Evolutionary conservation across 352 stramenopile genomes (phyloP), one percentile per base, ranked within the genome.

Genomic region (Pythium guiyangense): DNA sequence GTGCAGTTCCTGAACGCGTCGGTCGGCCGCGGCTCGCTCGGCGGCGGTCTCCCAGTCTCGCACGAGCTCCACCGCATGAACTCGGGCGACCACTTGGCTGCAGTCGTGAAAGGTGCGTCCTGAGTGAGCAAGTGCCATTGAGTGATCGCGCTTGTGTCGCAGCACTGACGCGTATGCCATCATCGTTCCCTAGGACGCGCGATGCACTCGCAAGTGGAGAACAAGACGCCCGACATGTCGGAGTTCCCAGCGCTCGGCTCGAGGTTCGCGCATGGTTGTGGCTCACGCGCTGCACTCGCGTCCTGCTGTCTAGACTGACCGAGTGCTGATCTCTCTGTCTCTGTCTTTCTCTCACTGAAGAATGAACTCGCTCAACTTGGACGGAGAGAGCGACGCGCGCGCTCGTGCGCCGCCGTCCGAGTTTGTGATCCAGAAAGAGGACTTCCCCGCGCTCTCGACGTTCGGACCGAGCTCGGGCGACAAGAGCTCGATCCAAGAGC

Each of bases 371-470:
- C 62, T 86, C 59, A 74, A 73, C 10, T 53, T 89, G 52, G 81
- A 89, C 49, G 53, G 48, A n/a, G 62, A 66, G 9, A 54, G 59
- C 8, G 60, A 66, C 35, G 63, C 74, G 45, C 70, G 74, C 0
- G 66, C 74, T 57, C 71, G 77, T 3, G 65, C 71, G 9, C 77
- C 78, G 43, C 72, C 69, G 29, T 87, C 84, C 9, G 84, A 94
- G 62, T 94, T 94, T 72, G 73, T 88, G 31, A 92, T 94, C 52
- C 84, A 94, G 62, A 94, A 94, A 54, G 84, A 94, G 51, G 84
- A 94, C 35, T 94, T 94, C 52, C 84, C 84, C 12, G 84, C 84
- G 22, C 69, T 94, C 3, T 91, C 80, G n/a, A 77, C 83, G 4
- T 89, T 94, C 63, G 67, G 59, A 3, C 37, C 57, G 10, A 67